Percentiles rank a stretch among this genome's conserved stretches.
Conservation (phyloP, 768 basidiomycete species). For the Lentinula raphanica region DNA sequence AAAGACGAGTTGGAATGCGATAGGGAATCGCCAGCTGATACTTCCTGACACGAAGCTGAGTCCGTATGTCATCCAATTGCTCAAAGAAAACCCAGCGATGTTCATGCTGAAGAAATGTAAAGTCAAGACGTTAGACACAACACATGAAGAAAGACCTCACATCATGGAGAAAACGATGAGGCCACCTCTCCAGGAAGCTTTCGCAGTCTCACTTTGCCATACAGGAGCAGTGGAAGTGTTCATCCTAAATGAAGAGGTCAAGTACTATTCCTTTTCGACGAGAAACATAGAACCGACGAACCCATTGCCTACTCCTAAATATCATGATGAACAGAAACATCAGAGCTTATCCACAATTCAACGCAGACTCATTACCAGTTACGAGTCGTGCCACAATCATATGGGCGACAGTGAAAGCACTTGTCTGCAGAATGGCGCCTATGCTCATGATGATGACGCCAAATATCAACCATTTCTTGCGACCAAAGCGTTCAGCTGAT, state of each 20-base stretch:
- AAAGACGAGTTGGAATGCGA: conserved; percentile 46
- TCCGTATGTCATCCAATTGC: conserved; percentile 52
- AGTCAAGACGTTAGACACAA: neutral
- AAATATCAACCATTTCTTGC: conserved; percentile 12
- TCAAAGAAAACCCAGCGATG: conserved; percentile 44
- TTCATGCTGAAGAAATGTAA: conserved; percentile 32
- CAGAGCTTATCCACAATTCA: neutral
- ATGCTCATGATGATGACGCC: conserved; percentile 44
- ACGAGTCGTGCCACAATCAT: conserved; percentile 46
- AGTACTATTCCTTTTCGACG: neutral
- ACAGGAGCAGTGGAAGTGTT: conserved; percentile 48
- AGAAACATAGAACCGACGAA: conserved; percentile 13
- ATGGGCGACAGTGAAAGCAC: conserved; percentile 37
- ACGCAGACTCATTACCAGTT: conserved; percentile 28
- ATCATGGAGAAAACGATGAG: conserved; percentile 47
- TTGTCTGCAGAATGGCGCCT: conserved; percentile 46
- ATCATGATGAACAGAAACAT: neutral
- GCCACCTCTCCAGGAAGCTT: conserved; percentile 42
- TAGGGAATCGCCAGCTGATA: conserved; percentile 45
- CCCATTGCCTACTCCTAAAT: conserved; percentile 45
- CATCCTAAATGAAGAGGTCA: conserved; percentile 20
- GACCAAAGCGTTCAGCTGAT: conserved; percentile 35
- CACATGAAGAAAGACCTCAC: conserved; percentile 17
- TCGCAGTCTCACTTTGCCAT: conserved; percentile 50
- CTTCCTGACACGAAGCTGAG: conserved; percentile 41